Base-by-base conservation (phyloP, 768 basidiomycete species). In the Mycena polygramma region DNA sequence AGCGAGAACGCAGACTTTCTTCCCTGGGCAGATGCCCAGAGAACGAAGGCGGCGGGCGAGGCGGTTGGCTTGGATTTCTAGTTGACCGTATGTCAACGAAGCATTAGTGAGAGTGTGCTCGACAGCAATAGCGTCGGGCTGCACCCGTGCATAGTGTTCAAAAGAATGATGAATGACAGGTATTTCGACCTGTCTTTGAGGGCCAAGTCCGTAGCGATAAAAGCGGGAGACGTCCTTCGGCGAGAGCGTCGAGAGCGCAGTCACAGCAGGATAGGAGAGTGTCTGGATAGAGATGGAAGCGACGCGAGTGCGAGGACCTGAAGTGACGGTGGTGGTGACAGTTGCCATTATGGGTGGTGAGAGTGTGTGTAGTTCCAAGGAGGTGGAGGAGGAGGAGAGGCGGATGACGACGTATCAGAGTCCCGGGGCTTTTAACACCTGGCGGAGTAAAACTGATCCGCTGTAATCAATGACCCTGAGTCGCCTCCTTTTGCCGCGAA, bases 1-100 rank as follows among this genome's bases (percentile, higher is more conserved):
- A 20, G 81, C 82, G n/a, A 88, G 79, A 35, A 87, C 79, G 69
- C 85, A 85, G 54, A 87, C 84, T 20, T 84, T 80, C 49, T 79
- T 75, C 11, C 85, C 86, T 4, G 83, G 83, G 15, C 68, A 58
- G 59, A 87, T 79, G n/a, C 82, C 84, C 49, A 75, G 73, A 9
- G 75, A 73, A 35, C 84, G 82, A 17, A 88, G 81, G 24, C 76
- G 77, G 30, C 66, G 75, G 0, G 81, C 81, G 22, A 82, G 75
- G 39, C 79, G 77, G 58, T 83, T 82, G 5, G 81, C 76, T 49
- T 69, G 74, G 6, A 67, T 41, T 30, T 82, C 81, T 17, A 83
- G 75, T 37, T 79, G 77, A 19, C 73, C 58, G 68, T 78, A 82
- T 0, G 81, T 80, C 43, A 82, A 48, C 0, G 48, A 73, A 69